Evolutionary conservation across 768 basidiomycete species (phyloP).

Genomic region (Mycena sanguinolenta): DNA sequence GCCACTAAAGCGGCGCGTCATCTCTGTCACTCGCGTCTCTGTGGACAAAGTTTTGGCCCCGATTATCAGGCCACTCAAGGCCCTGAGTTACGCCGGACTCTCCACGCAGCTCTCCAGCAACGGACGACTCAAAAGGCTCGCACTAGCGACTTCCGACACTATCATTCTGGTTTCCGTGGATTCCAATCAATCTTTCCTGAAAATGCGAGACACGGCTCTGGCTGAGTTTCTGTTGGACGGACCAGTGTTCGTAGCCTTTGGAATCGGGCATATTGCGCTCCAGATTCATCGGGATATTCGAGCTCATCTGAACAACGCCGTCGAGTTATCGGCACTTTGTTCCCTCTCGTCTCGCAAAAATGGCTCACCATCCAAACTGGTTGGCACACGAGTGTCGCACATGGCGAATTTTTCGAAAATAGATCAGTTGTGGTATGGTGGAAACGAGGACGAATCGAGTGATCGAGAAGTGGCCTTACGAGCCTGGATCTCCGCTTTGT

Average conservation of each 20-base stretch:
- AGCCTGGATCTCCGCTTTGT: conserved; percentile 23
- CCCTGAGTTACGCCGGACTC: conserved; percentile 7
- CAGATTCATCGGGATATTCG: conserved; percentile 17
- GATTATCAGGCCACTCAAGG: not conserved
- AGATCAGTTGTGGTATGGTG: conserved; percentile 24
- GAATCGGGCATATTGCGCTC: conserved; percentile 18
- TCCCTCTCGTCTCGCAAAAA: conserved; percentile 15
- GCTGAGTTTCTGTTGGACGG: not conserved
- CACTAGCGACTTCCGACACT: conserved; percentile 9
- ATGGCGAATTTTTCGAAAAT: not conserved
- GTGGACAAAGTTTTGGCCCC: not conserved
- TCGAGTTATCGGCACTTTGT: conserved; percentile 18
- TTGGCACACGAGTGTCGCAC: conserved; percentile 1
- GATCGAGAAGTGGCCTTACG: conserved; percentile 7
- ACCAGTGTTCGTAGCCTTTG: conserved; percentile 20
- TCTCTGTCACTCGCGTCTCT: conserved; percentile 18
- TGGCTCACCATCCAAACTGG: conserved; percentile 23
- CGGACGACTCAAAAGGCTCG: conserved; percentile 17
- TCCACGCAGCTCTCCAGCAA: conserved; percentile 17
- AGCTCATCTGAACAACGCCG: conserved; percentile 3
- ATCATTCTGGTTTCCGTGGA: conserved; percentile 13
- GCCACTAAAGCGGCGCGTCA: conserved; percentile 14
- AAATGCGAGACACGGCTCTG: conserved; percentile 1
- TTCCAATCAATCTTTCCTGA: conserved; percentile 4
- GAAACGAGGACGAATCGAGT: not conserved